Base-by-base conservation (phyloP, 768 basidiomycete genomes). In the Agrocybe praecox region DNA sequence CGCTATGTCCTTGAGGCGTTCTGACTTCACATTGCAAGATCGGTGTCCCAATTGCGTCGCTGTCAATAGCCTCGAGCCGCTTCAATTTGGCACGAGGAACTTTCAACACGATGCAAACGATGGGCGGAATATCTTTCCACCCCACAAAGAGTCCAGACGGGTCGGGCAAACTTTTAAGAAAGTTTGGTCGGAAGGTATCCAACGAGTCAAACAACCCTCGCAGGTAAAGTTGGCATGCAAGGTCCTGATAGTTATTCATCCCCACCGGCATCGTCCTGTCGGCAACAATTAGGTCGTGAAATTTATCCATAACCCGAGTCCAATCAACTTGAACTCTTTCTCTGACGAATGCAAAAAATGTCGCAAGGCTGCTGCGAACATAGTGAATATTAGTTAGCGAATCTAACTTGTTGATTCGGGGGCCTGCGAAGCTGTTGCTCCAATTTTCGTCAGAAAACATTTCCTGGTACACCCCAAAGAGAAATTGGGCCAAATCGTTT, bases 291-390 rank as follows among this genome's bases (percentile, higher is more conserved):
- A 74, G 62, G n/a, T 56, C 46, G 17, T 72, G 56, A 55, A 76
- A 74, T 34, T 49, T 56, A 10, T 62, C 59, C 72, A 88, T 76
- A 10, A 73, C 68, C 19, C 67, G 55, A 0, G 23, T 49, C 87
- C 87, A 88, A 44, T 78, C 68, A 2, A 64, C 65, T 2, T 62
- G 43, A 0, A 77, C 65, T 36, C 72, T 67, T 19, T 65, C 66
- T 56, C 75, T 77, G 32, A 83, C 69, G 12, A 76, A 61, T 15
- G 63, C 62, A 15, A 87, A 66, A 42, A 88, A 66, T 2, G 72
- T 59, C 1, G 71, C 82, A 51, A 86, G 84, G 29, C 75, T 78
- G 34, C 70, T 70, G 12, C 86, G 76, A 10, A 67, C 74, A 59
- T 87, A 85, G 57, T 81, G 80, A 19, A 76, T 23, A 26, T 72